Evolutionary conservation across 345 rosid species (phyloP).

Genomic region (Ceriops zippeliana): DNA sequence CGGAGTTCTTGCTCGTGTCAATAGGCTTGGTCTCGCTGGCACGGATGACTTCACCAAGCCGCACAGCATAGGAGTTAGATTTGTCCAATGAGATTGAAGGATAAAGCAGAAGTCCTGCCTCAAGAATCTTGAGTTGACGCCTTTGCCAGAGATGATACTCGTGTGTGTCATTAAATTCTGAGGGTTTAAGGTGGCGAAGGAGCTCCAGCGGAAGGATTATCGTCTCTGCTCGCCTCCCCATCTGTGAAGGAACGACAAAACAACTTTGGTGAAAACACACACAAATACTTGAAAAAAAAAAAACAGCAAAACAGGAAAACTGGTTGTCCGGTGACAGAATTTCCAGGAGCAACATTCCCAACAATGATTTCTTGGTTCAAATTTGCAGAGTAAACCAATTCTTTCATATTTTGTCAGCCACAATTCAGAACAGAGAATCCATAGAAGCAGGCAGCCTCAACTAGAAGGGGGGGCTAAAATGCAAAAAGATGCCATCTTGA

Average conservation of each 20-base stretch:
- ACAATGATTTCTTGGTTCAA: too few species aligned
- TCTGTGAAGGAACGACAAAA: slow-evolving; percentile 30
- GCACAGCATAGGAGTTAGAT: slow-evolving; percentile 49
- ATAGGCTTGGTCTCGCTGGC: slow-evolving; percentile 43
- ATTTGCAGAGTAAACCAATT: too few species aligned
- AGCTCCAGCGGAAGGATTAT: slow-evolving; percentile 86
- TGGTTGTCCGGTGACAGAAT: too few species aligned
- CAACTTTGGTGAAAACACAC: not conserved
- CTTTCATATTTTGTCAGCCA: too few species aligned
- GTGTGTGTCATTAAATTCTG: slow-evolving; percentile 61
- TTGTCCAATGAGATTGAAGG: slow-evolving; percentile 67
- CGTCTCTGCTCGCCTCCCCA: slow-evolving; percentile 78
- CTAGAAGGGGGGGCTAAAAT: too few species aligned
- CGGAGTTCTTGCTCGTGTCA: slow-evolving; percentile 68
- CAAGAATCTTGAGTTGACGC: slow-evolving; percentile 73
- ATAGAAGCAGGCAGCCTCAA: too few species aligned
- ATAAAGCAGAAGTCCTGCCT: slow-evolving; percentile 68
- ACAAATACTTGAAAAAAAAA: too few species aligned
- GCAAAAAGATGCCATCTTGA: too few species aligned
- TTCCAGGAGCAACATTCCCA: too few species aligned
- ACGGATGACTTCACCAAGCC: slow-evolving; percentile 55
- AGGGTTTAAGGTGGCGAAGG: slow-evolving; percentile 73
- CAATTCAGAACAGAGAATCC: too few species aligned
- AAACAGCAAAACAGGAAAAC: too few species aligned
- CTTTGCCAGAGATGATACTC: slow-evolving; percentile 85